A percentile compares a stretch with the other conserved stretches of the same genome.
Evolutionary conservation across 495 filamentous ascomycete species (phyloP).

Genomic region (Penicillium coprophilum): DNA sequence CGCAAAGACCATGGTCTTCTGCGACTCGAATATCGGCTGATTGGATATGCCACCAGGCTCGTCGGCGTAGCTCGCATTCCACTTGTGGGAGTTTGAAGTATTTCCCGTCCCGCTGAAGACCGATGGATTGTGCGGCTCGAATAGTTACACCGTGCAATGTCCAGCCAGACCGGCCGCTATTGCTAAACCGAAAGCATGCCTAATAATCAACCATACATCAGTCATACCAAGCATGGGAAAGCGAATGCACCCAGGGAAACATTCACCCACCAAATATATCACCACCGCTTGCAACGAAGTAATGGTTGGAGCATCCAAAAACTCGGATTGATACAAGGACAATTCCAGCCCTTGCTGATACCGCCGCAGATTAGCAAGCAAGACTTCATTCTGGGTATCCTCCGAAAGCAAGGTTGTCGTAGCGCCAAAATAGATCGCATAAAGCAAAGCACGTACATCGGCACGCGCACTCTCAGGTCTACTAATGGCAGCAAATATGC

Average conservation of each 20-base stretch:
- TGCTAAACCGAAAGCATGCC: constrained; percentile 44
- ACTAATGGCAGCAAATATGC: constrained; percentile 40
- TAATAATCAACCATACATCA: constrained; percentile 16
- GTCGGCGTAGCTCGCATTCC: constrained; percentile 44
- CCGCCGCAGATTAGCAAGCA: constrained; percentile 28
- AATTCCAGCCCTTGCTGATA: constrained; percentile 37
- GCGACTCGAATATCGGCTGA: constrained; percentile 34
- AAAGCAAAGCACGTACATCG: constrained; percentile 42
- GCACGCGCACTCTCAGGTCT: constrained; percentile 31
- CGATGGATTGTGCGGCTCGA: constrained; percentile 51
- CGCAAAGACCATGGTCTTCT: constrained; percentile 40
- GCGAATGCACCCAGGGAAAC: neutral
- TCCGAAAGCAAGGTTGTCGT: constrained; percentile 34
- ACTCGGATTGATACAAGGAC: constrained; percentile 26
- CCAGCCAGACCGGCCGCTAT: constrained; percentile 46
- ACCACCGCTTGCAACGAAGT: constrained; percentile 37
- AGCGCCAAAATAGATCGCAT: constrained; percentile 45
- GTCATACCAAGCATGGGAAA: neutral
- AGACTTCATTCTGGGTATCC: constrained; percentile 28
- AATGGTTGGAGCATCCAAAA: constrained; percentile 37
- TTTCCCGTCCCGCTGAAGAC: constrained; percentile 47
- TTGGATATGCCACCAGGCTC: constrained; percentile 45
- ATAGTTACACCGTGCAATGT: constrained; percentile 46
- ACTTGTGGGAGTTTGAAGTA: constrained; percentile 38
- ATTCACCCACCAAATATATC: constrained; percentile 32